Base-by-base conservation (phyloP, 257 asterid species). In the Solanum tacnaense region DNA sequence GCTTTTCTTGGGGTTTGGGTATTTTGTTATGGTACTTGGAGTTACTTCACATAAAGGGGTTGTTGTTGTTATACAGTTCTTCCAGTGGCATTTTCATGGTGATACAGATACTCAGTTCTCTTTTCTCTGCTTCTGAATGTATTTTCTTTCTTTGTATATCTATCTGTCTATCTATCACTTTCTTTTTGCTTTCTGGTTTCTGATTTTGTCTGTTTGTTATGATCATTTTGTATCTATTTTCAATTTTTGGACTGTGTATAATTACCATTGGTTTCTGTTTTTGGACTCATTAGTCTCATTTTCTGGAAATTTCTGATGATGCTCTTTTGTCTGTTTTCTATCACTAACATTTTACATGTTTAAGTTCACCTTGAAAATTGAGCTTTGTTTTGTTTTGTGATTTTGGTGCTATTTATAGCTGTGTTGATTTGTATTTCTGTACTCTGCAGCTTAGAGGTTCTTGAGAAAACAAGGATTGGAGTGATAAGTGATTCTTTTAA, bases 391-490 rank as follows among this genome's bases (percentile, higher is more conserved):
- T 78, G 70, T 31, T 41, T 68, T 86, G 27, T 82, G 84, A 35
- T 23, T 76, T 58, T 1, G 31, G 35, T 49, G 65, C 34, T 25
- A 60, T 62, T 36, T 10, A 36, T 25, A 13, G 84, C 16, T 44
- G 52, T 67, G 76, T 31, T 39, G 52, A 39, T 27, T 86, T 70
- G 44, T 72, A 39, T 11, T 85, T 68, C 10, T 16, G 71, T 72
- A 84, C 78, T 82, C 79, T 86, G 21, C 82, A 87, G 87, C 65
- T 71, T 72, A 49, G 85, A 46, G 88, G 76, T 23, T 49, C 23
- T 82, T 68, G 86, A 39, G 68, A 25, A 81, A 87, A 82, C 73
- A 86, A 88, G 89, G 86, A 75, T 94, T 93, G 88, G 90, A 90
- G 87, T 93, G 93, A 18, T 79, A 86, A 89, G 88, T 23, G 93